Percentiles rank a stretch among this genome's conserved stretches.
Conservation (phyloP, 495 filamentous ascomycete genomes). For the Neurospora sp. region DNA sequence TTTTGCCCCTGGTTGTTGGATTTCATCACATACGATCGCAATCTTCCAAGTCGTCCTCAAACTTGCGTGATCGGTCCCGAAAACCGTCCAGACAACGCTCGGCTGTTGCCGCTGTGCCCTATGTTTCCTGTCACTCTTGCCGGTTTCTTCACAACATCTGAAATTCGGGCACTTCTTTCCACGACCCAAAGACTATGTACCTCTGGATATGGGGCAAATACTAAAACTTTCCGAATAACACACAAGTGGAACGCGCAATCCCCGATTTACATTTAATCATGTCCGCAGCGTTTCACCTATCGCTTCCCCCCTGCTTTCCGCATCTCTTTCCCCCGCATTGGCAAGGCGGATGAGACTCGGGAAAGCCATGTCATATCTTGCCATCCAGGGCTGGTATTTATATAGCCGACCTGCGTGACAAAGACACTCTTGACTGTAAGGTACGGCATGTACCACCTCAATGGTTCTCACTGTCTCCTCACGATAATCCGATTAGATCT, state of each 20-base stretch:
- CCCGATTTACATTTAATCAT: neutral
- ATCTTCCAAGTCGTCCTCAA: neutral
- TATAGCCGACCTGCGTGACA: neutral
- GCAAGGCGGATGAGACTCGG: neutral
- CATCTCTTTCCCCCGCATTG: neutral
- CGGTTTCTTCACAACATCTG: neutral
- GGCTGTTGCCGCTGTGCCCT: neutral
- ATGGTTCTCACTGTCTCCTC: neutral
- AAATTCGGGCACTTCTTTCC: neutral
- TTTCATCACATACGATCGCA: neutral
- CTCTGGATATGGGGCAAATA: neutral
- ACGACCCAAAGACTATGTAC: neutral
- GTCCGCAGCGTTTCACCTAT: neutral
- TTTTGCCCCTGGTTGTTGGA: neutral
- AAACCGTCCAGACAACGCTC: neutral
- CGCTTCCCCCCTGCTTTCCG: neutral
- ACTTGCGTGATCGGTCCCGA: neutral
- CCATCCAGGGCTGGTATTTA: neutral
- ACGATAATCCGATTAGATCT: neutral
- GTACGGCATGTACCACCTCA: neutral
- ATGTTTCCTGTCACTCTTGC: neutral
- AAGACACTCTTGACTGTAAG: neutral
- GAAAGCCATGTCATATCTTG: neutral
- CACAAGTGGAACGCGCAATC: neutral
- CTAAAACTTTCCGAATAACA: neutral